Evolutionary conservation across 2,329 filamentous ascomycete genomes (phyloP).

Genomic region (Colletotrichum lini): DNA sequence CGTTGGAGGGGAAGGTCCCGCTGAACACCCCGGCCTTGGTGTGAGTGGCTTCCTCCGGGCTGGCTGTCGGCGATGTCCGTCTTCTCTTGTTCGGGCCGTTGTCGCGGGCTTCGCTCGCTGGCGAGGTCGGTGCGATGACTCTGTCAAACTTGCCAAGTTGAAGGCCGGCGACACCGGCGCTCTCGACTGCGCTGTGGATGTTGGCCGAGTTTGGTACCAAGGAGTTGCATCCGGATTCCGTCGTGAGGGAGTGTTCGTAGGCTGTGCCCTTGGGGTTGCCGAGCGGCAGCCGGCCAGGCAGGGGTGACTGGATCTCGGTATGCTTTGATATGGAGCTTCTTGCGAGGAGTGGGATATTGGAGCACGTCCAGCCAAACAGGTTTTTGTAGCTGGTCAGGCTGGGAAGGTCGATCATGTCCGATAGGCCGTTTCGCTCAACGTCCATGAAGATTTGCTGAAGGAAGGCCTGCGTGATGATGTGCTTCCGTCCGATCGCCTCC

Average conservation of each 20-base stretch:
- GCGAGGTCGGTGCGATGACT: not conserved
- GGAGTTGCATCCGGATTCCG: not conserved
- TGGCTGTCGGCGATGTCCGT: conserved; percentile 36
- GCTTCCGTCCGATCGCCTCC: conserved; percentile 80
- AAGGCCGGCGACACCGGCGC: not conserved
- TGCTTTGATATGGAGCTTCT: conserved; percentile 60
- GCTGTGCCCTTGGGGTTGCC: conserved; percentile 42
- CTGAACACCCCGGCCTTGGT: conserved; percentile 4
- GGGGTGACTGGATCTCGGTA: conserved; percentile 55
- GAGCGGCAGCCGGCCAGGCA: conserved; percentile 62
- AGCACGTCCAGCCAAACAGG: conserved; percentile 48
- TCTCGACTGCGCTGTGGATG: not conserved
- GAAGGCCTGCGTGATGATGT: conserved; percentile 85
- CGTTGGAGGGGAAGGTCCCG: not conserved
- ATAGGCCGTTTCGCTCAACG: conserved; percentile 70
- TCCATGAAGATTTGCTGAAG: conserved; percentile 89
- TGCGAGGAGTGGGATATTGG: conserved; percentile 64
- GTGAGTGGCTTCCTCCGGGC: not conserved
- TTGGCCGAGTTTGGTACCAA: not conserved
- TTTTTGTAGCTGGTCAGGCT: conserved; percentile 52
- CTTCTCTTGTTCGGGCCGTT: conserved; percentile 43
- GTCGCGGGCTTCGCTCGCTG: not conserved
- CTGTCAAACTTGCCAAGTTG: not conserved
- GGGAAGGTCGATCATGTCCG: conserved; percentile 54
- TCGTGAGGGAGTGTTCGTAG: conserved; percentile 14